phyloP scores from a whole-genome alignment of 352 stramenopile species.

The Phytophthora agathidicida region DNA sequence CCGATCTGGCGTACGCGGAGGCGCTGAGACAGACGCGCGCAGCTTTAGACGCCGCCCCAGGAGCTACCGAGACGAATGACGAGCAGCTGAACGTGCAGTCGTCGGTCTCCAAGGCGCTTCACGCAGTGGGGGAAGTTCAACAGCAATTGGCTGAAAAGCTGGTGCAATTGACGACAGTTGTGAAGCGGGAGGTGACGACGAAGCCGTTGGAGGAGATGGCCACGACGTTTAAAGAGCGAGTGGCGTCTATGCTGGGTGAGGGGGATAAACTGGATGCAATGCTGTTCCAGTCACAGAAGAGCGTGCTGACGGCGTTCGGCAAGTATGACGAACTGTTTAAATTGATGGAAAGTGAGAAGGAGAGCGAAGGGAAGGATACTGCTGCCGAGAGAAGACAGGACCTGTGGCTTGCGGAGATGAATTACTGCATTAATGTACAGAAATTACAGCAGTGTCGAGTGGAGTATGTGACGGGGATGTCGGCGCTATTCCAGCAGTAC shows the following conservation, averaged over 20 bases:
- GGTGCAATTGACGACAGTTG: constrained; percentile 69
- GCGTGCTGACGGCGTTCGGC: constrained; percentile 59
- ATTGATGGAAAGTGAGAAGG: constrained; percentile 54
- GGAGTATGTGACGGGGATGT: constrained; percentile 88
- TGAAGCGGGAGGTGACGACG: constrained; percentile 72
- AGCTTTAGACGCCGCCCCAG: constrained; percentile 45
- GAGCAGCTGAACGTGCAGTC: constrained; percentile 46
- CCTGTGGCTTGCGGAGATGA: constrained; percentile 77
- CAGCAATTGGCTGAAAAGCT: constrained; percentile 82
- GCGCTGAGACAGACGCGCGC: constrained; percentile 65
- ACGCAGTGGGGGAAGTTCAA: constrained; percentile 71
- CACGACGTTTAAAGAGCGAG: constrained; percentile 63
- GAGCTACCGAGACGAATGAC: constrained; percentile 1
- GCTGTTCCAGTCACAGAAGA: constrained; percentile 63
- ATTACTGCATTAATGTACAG: constrained; percentile 79
- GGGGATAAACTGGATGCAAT: constrained; percentile 57
- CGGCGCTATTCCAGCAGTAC: constrained; percentile 80
- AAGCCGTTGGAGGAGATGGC: constrained; percentile 82
- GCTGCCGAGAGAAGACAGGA: constrained; percentile 38
- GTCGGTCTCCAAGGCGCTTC: constrained; percentile 66
- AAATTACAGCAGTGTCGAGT: constrained; percentile 63
- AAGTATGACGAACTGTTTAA: constrained; percentile 67
- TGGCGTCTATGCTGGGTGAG: constrained; percentile 54
- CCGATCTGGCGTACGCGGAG: constrained; percentile 79
- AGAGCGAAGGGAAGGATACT: constrained; percentile 5